These are phyloP conservation scores for Chytriomyces sp. DNA, from an alignment of 192 early-diverging fungal species.

Conservation along the genomic window DNA sequence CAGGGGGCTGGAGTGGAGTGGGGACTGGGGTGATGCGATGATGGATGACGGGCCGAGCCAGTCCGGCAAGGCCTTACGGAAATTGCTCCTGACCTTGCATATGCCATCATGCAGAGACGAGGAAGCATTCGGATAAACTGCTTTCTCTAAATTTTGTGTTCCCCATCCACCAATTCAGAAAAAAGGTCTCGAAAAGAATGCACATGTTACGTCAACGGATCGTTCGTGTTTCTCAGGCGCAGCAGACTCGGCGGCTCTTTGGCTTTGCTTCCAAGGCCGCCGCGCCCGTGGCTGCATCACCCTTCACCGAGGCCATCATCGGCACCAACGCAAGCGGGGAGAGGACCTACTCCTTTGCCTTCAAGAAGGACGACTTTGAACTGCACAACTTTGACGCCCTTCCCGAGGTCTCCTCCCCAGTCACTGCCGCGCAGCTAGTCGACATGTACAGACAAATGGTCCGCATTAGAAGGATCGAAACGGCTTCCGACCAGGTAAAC, in stretches of 20 bases:
- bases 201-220: too few species aligned
- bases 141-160: too few species aligned
- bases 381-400: slow-evolving; percentile 81
- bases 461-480: slow-evolving; percentile 89
- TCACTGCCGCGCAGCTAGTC: slow-evolving; percentile 76
- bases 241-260: background rate
- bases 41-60: too few species aligned
- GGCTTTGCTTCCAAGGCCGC: slow-evolving; percentile 17
- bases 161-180: too few species aligned
- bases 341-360: slow-evolving; percentile 62
- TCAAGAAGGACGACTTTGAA: slow-evolving; percentile 77
- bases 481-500: slow-evolving; percentile 77
- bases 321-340: slow-evolving; percentile 25
- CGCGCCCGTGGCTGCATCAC: background rate
- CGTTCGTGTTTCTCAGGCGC: background rate
- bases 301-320: background rate
- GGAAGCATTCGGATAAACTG: too few species aligned
- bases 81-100: too few species aligned
- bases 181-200: too few species aligned
- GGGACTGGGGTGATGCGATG: too few species aligned
- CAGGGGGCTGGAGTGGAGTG: too few species aligned
- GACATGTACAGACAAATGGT: slow-evolving; percentile 89
- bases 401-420: slow-evolving; percentile 49
- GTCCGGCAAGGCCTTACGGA: too few species aligned
- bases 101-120: too few species aligned